These are phyloP conservation scores for Pyrenophora tritici-repentis DNA, from an alignment of 2,329 filamentous ascomycete genomes.

Conservation along the genomic window DNA sequence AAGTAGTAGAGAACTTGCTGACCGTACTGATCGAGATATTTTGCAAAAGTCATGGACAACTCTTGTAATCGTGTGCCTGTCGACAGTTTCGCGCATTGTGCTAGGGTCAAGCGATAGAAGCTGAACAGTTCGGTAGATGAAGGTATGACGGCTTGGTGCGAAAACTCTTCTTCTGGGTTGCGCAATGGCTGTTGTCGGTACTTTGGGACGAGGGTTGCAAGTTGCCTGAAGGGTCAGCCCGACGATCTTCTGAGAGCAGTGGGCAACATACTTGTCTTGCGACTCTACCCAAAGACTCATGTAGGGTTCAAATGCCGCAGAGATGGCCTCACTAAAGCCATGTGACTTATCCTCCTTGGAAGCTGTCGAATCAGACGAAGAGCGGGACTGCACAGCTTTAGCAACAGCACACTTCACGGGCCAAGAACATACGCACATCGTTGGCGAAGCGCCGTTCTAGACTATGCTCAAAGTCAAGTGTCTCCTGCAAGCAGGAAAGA, in stretches of 20 bases:
- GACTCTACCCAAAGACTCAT: constrained; percentile 96
- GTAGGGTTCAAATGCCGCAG: constrained; percentile 96
- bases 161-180: constrained; percentile 88
- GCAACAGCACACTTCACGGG: constrained; percentile 1
- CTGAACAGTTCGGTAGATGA: constrained; percentile 97
- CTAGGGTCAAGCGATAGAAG: constrained; percentile 90
- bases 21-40: constrained; percentile 93
- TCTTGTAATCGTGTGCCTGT: constrained; percentile 87
- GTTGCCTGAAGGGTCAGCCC: constrained; percentile 56
- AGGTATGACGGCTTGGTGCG: constrained; percentile 82
- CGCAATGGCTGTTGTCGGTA: constrained; percentile 84
- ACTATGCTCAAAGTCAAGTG: constrained; percentile 92
- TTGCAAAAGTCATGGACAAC: constrained; percentile 81
- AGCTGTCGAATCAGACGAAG: constrained; percentile 87
- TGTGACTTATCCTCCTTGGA: constrained; percentile 76
- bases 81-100: constrained; percentile 94
- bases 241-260: background rate
- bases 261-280: constrained; percentile 69
- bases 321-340: constrained; percentile 87
- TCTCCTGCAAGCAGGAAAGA: constrained; percentile 89
- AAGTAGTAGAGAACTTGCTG: constrained; percentile 86
- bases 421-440: constrained; percentile 43
- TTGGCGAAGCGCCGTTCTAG: constrained; percentile 82
- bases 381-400: constrained; percentile 60
- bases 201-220: constrained; percentile 81